Evolutionary conservation across 2,329 filamentous ascomycete species (phyloP).

Genomic region (Elsinoe ampelina): DNA sequence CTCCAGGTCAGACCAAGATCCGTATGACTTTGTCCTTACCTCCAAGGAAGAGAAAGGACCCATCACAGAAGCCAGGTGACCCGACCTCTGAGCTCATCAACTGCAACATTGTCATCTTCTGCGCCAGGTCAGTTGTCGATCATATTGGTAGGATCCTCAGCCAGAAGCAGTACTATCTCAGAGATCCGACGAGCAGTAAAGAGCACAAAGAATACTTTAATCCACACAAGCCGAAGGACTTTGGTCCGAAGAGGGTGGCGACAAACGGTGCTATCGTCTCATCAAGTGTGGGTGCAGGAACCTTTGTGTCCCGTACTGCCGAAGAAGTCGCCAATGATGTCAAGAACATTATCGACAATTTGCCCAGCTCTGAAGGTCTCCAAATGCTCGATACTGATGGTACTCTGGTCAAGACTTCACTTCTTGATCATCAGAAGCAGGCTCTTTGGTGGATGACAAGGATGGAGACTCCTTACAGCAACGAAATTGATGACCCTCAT

Average conservation of each 20-base stretch:
- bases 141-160: slow-evolving; percentile 60
- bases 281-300: slow-evolving; percentile 13
- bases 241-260: slow-evolving; percentile 11
- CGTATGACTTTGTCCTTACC: slow-evolving; percentile 64
- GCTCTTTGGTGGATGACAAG: slow-evolving; percentile 77
- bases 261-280: neutral
- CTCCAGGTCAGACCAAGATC: slow-evolving; percentile 49
- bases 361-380: slow-evolving; percentile 66
- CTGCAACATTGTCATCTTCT: slow-evolving; percentile 70
- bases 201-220: slow-evolving; percentile 67
- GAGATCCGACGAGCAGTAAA: slow-evolving; percentile 51
- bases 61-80: slow-evolving; percentile 54
- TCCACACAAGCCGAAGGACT: slow-evolving; percentile 52
- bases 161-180: slow-evolving; percentile 57
- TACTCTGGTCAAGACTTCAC: slow-evolving; percentile 51
- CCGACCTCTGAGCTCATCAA: slow-evolving; percentile 51
- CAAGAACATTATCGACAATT: slow-evolving; percentile 76
- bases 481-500: slow-evolving; percentile 5
- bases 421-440: slow-evolving; percentile 83
- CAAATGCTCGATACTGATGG: slow-evolving; percentile 59
- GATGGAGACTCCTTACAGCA: slow-evolving; percentile 53
- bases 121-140: slow-evolving; percentile 55
- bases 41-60: slow-evolving; percentile 50
- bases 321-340: slow-evolving; percentile 84
- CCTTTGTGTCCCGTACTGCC: slow-evolving; percentile 51